Base-by-base conservation (phyloP, 169 alveolate species). In the Plasmodium ovale region DNA sequence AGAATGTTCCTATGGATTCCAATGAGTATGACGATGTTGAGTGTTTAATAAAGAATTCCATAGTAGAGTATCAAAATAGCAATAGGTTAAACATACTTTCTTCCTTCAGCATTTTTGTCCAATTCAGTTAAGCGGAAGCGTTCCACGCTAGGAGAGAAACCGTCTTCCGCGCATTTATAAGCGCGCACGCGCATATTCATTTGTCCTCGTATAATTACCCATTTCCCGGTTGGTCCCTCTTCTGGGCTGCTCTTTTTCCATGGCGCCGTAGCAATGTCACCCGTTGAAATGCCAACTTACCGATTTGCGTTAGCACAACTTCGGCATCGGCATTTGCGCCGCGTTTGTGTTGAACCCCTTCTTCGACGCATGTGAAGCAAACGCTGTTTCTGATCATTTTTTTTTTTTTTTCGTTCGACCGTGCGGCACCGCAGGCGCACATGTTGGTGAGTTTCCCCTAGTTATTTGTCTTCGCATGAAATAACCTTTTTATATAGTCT, bases 181-280 rank as follows among this genome's bases (percentile, higher is more conserved):
- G 16, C 56, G 16, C 9, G 10, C 56, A 47, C 56, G 16, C 2
- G 56, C 56, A 47, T 47, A 47, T 47, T 21, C 0, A 47, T 47
- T 14, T 47, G 16, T 47, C 42, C 27, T 33, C 88, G 23, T 62
- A 37, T 4, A 42, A 67, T 37, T 47, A 51, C 19, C 37, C 37
- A 37, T 64, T 79, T 31, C 42, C 27, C 23, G 77, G 23, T 62
- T 27, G 5, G 27, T 53, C 29, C 39, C 33, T 27, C 37, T 53
- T 54, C 51, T 79, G 19, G 65, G 16, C 39, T 27, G 19, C 12
- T 72, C 19, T 19, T 93, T 91, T 54, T 93, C 95, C 12, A 58
- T 82, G 9, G 90, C 89, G 42, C 74, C 87, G 67, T 88, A 93
- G 54, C 87, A 93, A 51, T 95, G 89, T 95, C 96, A 93, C 31